phyloP scores from a whole-genome alignment of 371 early-diverging fungal species.

The Apophysomyces trapeziformis region DNA sequence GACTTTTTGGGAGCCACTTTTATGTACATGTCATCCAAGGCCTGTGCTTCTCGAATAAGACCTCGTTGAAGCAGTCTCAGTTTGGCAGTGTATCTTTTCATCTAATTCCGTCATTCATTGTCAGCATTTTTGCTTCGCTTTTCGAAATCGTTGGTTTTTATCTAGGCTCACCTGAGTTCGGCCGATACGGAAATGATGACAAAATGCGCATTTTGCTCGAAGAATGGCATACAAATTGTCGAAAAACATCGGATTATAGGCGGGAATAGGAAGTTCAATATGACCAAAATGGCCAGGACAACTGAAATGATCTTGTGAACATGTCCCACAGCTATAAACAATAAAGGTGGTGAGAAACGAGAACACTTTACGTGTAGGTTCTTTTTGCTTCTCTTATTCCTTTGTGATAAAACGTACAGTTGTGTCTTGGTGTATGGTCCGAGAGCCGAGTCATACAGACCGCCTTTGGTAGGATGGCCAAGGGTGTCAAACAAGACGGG shows the following conservation, averaged over 20 bases:
- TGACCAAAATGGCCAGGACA: conserved; percentile 99
- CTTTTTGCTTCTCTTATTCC: neutral
- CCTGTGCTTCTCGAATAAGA: conserved; percentile 81
- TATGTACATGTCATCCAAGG: conserved; percentile 65
- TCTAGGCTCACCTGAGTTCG: conserved; percentile 60
- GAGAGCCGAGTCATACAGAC: conserved; percentile 96
- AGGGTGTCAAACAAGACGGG: conserved; percentile 92
- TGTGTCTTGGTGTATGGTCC: conserved; percentile 88
- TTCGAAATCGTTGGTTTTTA: neutral
- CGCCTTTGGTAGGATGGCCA: conserved; percentile 91
- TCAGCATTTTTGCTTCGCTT: neutral
- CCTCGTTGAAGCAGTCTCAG: conserved; percentile 78
- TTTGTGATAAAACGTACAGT: conserved; percentile 54
- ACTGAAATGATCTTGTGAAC: conserved; percentile 77
- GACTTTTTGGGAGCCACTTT: conserved; percentile 45
- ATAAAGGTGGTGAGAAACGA: neutral
- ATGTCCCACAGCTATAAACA: conserved; percentile 82
- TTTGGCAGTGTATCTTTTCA: conserved; percentile 61
- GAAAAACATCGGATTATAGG: conserved; percentile 96
- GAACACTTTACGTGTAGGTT: neutral
- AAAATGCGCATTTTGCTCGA: conserved; percentile 88
- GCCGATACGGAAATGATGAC: conserved; percentile 85
- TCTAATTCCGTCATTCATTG: conserved; percentile 23
- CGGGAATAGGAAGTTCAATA: conserved; percentile 96
- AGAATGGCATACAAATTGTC: conserved; percentile 86